Base-by-base conservation (phyloP, 2,329 filamentous ascomycete species). In the Fusarium mangiferae region DNA sequence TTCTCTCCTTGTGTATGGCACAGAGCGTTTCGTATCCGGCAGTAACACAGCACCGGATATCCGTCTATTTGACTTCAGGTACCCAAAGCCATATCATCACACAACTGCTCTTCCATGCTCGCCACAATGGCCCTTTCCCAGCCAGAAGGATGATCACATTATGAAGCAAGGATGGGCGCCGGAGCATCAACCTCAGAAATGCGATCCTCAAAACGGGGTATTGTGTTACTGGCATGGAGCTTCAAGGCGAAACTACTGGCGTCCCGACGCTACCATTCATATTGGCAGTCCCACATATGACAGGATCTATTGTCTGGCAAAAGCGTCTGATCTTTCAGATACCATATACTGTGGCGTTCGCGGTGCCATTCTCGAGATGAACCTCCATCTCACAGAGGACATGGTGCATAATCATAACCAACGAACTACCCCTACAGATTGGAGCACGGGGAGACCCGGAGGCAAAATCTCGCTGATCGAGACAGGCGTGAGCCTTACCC, bases 61-160 rank as follows among this genome's bases (percentile, higher is more conserved):
- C 62, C 86, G 87, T 59, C 78, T 89, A 38, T 90, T 89, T 66
- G 88, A 90, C 81, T 87, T 88, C 62, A 87, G 88, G 17, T 87
- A 85, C 80, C 78, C 84, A 0, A 85, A 82, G 70, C 72, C 80
- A 6, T 90, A 90, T 71, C 79, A 85, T 62, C 84, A 89, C 79
- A 86, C 86, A 6, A 80, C 83, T 7, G 85, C 82, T 9, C 80
- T 89, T 17, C 82, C 86, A 0, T 90, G 88, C 75, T 81, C 83
- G 11, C 66, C 60, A 12, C 69, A 77, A 8, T 65, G 64, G 11
- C 86, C 87, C 76, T 66, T 84, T 81, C 38, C 72, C n/a, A 18
- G 62, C 14, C 77, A 75, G 35, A 72, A 62, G 41, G 67, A 77
- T 26, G 68, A 73, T 30, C 39, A 59, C 33, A 42, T 66, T 26